Percentiles rank a stretch among this genome's conserved stretches.
These are phyloP conservation scores for Crithidia mellificae DNA, from an alignment of 208 protist genomes.

Conservation along the genomic window DNA sequence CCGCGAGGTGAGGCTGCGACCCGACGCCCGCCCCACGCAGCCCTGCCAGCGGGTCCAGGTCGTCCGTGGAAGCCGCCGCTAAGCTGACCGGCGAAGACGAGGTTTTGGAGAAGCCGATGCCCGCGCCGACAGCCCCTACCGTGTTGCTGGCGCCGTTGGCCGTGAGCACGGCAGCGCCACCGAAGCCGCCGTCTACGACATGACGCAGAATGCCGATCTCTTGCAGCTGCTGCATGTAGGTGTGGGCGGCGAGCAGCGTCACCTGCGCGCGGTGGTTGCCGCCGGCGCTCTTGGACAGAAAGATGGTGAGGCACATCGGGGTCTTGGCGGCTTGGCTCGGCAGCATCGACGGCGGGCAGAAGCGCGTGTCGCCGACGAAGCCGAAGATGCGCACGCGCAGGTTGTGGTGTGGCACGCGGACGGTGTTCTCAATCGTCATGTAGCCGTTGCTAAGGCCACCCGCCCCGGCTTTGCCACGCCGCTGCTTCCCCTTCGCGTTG, in stretches of 20 bases:
- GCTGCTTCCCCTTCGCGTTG: slow-evolving; percentile 2
- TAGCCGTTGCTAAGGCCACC: slow-evolving; percentile 12
- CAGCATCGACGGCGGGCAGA: slow-evolving; percentile 43
- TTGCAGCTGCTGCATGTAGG: slow-evolving; percentile 55
- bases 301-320: slow-evolving; percentile 50
- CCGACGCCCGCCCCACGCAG: background rate
- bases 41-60: slow-evolving; percentile 24
- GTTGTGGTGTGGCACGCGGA: slow-evolving; percentile 41
- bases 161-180: background rate
- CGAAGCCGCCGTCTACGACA: background rate
- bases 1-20: background rate
- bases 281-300: slow-evolving; percentile 55
- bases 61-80: background rate
- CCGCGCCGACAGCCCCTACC: background rate
- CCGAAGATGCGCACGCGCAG: slow-evolving; percentile 54
- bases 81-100: background rate
- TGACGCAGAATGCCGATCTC: slow-evolving; percentile 37
- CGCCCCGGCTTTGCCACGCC: slow-evolving; percentile 9
- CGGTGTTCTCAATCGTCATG: slow-evolving; percentile 49
- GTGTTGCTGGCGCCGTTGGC: background rate
- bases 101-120: background rate
- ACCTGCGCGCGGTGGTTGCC: slow-evolving; percentile 62
- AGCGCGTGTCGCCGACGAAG: slow-evolving; percentile 63
- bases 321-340: slow-evolving; percentile 27
- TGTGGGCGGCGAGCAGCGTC: slow-evolving; percentile 52